Evolutionary conservation across 2,329 filamentous ascomycete genomes (phyloP), one percentile per base, ranked within the genome.

Genomic region (Paraphaeosphaeria minitans): DNA sequence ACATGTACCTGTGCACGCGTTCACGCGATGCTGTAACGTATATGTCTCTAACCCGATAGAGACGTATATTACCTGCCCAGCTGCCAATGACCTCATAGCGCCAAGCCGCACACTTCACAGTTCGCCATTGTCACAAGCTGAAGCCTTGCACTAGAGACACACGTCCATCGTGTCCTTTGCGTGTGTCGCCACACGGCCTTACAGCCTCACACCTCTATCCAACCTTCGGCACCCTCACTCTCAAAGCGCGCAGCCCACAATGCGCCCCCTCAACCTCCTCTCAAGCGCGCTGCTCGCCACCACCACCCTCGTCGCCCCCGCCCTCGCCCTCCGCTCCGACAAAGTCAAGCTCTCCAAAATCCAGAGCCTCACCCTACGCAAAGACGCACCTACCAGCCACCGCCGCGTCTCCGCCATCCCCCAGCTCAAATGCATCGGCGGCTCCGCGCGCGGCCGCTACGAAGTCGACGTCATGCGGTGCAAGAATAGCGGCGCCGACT

Each of bases 401-500:
- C 90, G 93, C 29, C 92, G 94, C 62, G 85, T 93, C 39, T 72
- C 87, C 22, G 81, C 94, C 24, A 85, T 94, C 48, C 92, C 92
- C 0, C 80, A 83, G 80, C 84, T 97, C 14, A 85, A 82, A 70
- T 97, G 94, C 80, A 79, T 89, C 56, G 92, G 90, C 29, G 83
- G 87, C 54, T 83, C 80, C 9, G 81, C 82, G 54, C 76, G 79
- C 57, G 81, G 84, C 41, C 84, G 94, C 56, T 90, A 94, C 81
- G 79, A 86, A 27, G 80, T 96, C 61, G 90, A 96, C 66, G 81
- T 89, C 13, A 91, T 98, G 89, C 91, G 92, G 70, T 99, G 94
- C 84, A 89, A 85, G 62, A 98, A 98, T 79, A 84, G 89, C 60
- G 95, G 94, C 60, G 82, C 86, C 31, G 89, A 89, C 60, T 97